phyloP scores from a whole-genome alignment of 1,284 basidiomycete species.

The Melampsora larici-populina region DNA sequence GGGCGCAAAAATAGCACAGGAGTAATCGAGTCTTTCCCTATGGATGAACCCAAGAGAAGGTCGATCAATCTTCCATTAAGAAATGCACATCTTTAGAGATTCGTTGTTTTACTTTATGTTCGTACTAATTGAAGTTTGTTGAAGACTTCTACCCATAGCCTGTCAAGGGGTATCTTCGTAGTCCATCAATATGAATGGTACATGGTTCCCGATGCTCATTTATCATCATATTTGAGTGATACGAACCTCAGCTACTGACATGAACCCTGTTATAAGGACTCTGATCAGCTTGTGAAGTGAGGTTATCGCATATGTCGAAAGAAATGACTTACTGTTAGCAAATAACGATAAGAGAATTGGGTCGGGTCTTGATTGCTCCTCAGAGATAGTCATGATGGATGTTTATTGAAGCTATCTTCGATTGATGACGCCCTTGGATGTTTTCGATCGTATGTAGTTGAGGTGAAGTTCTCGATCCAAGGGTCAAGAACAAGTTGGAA shows the following conservation, averaged over 20 bases:
- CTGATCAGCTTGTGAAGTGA: background rate
- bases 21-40: slow-evolving; percentile 50
- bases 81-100: background rate
- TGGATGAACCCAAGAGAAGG: too few relatives aligned
- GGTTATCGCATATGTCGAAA: background rate
- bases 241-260: slow-evolving; percentile 41
- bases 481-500: too few relatives aligned
- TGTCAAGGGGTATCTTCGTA: slow-evolving; percentile 59
- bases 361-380: slow-evolving; percentile 59
- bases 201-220: background rate
- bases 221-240: background rate
- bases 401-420: too few relatives aligned
- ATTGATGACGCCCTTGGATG: too few relatives aligned
- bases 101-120: slow-evolving; percentile 59
- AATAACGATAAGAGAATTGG: slow-evolving; percentile 84
- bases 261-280: slow-evolving; percentile 22
- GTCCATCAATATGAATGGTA: background rate
- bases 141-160: slow-evolving; percentile 83
- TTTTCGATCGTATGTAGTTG: too few relatives aligned
- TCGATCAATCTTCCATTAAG: slow-evolving; percentile 45
- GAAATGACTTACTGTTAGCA: slow-evolving; percentile 77
- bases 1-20: slow-evolving; percentile 80
- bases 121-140: slow-evolving; percentile 83
- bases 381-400: too few relatives aligned
- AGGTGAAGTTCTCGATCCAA: too few relatives aligned